Conservation (phyloP, 208 protist genomes). For the Leishmania guyanensis region DNA sequence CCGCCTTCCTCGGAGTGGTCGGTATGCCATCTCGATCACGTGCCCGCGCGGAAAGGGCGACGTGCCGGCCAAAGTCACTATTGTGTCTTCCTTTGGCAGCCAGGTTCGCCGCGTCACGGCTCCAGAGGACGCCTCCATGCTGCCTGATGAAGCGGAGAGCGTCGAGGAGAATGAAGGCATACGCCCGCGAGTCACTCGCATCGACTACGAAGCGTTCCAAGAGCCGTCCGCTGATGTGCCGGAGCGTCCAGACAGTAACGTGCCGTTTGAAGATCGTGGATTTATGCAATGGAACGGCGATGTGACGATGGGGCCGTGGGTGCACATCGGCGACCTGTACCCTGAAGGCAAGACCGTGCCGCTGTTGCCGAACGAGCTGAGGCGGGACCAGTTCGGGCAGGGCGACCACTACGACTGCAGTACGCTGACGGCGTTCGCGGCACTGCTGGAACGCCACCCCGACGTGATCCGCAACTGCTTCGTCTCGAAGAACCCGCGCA, state of each 20-base stretch:
- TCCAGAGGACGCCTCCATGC: constrained; percentile 60
- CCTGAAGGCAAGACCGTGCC: constrained; percentile 56
- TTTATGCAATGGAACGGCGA: constrained; percentile 24
- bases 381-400: constrained; percentile 57
- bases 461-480: constrained; percentile 63
- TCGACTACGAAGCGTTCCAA: constrained; percentile 63
- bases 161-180: constrained; percentile 73
- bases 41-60: constrained; percentile 61
- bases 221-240: constrained; percentile 30
- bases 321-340: constrained; percentile 77
- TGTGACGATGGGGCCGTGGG: constrained; percentile 47
- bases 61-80: constrained; percentile 50
- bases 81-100: constrained; percentile 29
- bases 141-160: constrained; percentile 73
- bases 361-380: constrained; percentile 52
- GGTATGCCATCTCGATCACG: constrained; percentile 71
- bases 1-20: constrained; percentile 48
- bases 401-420: constrained; percentile 70
- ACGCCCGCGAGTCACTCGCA: constrained; percentile 33
- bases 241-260: constrained; percentile 46
- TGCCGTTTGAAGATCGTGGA: constrained; percentile 58
- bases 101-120: constrained; percentile 63
- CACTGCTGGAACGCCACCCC: constrained; percentile 48
- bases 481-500: constrained; percentile 48
- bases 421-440: constrained; percentile 51